A percentile compares a stretch with the other conserved stretches of the same genome.
These are phyloP conservation scores for Colletotrichum sp. DNA, from an alignment of 2,329 filamentous ascomycete species.

Conservation along the genomic window DNA sequence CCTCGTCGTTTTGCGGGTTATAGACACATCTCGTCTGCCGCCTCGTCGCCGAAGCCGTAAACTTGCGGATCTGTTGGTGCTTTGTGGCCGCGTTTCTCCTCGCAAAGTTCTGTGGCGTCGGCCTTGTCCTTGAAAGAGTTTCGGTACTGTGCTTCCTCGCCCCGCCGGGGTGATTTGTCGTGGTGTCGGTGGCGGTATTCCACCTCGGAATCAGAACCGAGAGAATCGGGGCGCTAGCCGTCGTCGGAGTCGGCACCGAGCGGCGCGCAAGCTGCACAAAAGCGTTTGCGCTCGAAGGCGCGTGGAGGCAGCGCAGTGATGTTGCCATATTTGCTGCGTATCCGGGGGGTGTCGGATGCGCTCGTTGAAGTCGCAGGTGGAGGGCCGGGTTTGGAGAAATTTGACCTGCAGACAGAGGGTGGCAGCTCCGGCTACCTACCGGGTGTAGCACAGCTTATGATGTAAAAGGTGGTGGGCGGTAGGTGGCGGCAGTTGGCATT, in stretches of 20 bases:
- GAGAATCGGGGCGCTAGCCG: conserved; percentile 33
- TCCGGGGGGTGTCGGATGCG: background rate
- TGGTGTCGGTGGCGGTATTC: conserved; percentile 1
- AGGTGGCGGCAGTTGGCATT: conserved; percentile 15
- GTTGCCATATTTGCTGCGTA: conserved; percentile 31
- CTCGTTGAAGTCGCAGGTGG: background rate
- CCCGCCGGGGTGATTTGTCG: background rate
- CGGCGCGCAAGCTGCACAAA: conserved; percentile 48
- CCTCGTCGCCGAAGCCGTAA: conserved; percentile 40
- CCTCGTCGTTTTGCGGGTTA: conserved; percentile 82
- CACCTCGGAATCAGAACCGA: conserved; percentile 36
- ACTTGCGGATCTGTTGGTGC: conserved; percentile 27
- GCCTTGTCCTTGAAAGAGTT: background rate
- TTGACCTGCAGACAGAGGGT: conserved; percentile 27
- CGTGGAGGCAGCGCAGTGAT: conserved; percentile 41
- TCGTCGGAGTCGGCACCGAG: conserved; percentile 28
- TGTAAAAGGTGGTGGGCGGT: conserved; percentile 20
- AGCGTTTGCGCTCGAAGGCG: conserved; percentile 40
- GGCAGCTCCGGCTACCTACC: background rate
- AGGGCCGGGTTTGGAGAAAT: conserved; percentile 31
- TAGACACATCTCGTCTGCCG: conserved; percentile 55
- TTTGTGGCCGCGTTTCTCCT: background rate
- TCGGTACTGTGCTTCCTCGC: background rate
- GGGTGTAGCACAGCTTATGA: conserved; percentile 7
- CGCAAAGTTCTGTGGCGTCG: background rate